phyloP scores from a whole-genome alignment of 2,329 filamentous ascomycete genomes.

The Coleophoma crateriformis region DNA sequence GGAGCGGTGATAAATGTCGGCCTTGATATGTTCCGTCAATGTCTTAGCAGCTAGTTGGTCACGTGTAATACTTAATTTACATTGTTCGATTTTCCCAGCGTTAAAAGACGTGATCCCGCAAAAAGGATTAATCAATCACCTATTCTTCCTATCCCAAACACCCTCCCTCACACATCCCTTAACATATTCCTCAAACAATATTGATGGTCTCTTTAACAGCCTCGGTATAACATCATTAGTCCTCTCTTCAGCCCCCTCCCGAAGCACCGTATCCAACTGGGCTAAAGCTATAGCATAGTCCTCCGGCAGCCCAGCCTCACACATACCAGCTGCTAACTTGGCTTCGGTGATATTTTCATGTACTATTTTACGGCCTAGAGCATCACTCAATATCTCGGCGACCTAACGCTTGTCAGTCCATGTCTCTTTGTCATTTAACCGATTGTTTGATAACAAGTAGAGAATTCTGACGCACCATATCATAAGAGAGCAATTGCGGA shows the following conservation, averaged over 20 bases:
- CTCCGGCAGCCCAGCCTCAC: constrained; percentile 2
- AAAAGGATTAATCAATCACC: too few relatives aligned
- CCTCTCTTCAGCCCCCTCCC: constrained; percentile 11
- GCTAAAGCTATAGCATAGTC: constrained; percentile 14
- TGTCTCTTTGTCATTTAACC: neutral
- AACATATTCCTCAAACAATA: constrained; percentile 11
- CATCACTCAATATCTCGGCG: constrained; percentile 8
- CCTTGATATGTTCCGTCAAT: too few relatives aligned
- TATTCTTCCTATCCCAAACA: too few relatives aligned
- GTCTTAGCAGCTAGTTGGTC: too few relatives aligned
- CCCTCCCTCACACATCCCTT: neutral
- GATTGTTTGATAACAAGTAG: neutral
- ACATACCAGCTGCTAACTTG: constrained; percentile 7
- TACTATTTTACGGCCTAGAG: constrained; percentile 9
- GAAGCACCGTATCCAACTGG: constrained; percentile 12
- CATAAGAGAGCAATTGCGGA: constrained; percentile 26
- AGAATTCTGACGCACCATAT: constrained; percentile 16
- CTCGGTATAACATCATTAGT: constrained; percentile 10
- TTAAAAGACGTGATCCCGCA: too few relatives aligned
- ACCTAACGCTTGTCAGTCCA: constrained; percentile 3
- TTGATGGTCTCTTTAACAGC: constrained; percentile 10
- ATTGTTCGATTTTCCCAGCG: too few relatives aligned
- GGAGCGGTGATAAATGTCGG: too few relatives aligned
- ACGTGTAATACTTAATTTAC: too few relatives aligned
- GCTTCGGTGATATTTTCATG: constrained; percentile 13